These are phyloP conservation scores for Gelatoporia subvermispora DNA, from an alignment of 768 basidiomycete genomes.

Conservation along the genomic window DNA sequence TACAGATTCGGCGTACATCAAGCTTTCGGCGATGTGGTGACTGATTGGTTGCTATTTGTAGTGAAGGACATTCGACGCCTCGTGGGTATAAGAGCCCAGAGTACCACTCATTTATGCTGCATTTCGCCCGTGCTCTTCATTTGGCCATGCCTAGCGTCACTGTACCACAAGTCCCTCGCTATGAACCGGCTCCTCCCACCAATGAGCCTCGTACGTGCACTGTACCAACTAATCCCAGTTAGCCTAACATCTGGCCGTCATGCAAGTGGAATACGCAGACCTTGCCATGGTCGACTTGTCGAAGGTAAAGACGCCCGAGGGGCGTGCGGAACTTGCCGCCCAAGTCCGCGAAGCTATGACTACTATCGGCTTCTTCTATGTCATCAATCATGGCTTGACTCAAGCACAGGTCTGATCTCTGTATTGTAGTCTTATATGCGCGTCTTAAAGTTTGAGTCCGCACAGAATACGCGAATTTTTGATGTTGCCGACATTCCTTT, in stretches of 20 bases:
- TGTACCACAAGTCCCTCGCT: conserved; percentile 15
- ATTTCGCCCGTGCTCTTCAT: too few species aligned
- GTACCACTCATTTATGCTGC: too few species aligned
- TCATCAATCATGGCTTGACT: conserved; percentile 44
- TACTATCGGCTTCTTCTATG: conserved; percentile 41
- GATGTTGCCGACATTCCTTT: conserved; percentile 43
- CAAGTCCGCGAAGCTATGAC: conserved; percentile 29
- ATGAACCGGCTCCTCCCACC: conserved; percentile 21
- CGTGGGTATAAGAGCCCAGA: too few species aligned
- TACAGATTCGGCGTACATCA: too few species aligned
- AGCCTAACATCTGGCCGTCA: neutral
- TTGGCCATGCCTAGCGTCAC: conserved; percentile 14
- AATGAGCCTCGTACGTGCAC: conserved; percentile 15
- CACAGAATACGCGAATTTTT: conserved; percentile 31
- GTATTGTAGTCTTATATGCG: neutral
- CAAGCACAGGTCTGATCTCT: conserved; percentile 30
- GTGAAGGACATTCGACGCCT: too few species aligned
- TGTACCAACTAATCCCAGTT: neutral
- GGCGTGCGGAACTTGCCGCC: conserved; percentile 24
- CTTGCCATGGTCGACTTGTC: conserved; percentile 30
- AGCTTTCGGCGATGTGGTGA: too few species aligned
- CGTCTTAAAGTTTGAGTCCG: conserved; percentile 43
- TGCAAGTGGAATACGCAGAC: conserved; percentile 32
- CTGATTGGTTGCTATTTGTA: too few species aligned
- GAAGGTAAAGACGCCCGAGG: conserved; percentile 26